These are phyloP conservation scores for Coemansia nantahalensis DNA, from an alignment of 192 early-diverging fungal genomes.

Conservation along the genomic window DNA sequence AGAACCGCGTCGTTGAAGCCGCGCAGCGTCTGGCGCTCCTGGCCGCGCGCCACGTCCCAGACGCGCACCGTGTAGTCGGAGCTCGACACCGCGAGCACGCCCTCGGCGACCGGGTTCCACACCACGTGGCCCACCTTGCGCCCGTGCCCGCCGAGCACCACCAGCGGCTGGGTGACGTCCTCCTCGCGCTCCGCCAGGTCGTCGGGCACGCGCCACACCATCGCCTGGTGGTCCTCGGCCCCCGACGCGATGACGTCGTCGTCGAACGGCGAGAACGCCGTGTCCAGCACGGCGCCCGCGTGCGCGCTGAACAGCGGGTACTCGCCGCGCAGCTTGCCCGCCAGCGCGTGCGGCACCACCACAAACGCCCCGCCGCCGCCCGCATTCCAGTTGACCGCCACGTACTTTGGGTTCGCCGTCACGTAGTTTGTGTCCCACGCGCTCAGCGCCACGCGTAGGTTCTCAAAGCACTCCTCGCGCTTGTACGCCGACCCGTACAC, in stretches of 20 bases:
- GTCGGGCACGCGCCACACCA: constrained; percentile 94
- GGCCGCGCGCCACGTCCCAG: constrained; percentile 91
- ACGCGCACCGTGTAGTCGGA: constrained; percentile 85
- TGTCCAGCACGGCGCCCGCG: constrained; percentile 92
- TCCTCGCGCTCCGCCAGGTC: constrained; percentile 66
- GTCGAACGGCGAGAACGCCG: constrained; percentile 97
- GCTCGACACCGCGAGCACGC: constrained; percentile 85
- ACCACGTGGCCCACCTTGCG: constrained; percentile 97
- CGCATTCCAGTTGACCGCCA: constrained; percentile 78
- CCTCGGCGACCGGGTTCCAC: constrained; percentile 96
- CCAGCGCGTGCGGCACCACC: constrained; percentile 69
- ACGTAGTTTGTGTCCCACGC: constrained; percentile 99
- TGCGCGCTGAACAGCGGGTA: constrained; percentile 93
- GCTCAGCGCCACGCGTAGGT: constrained; percentile 79
- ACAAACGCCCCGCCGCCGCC: constrained; percentile 94
- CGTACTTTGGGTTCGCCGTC: constrained; percentile 85
- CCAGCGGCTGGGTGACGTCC: constrained; percentile 72
- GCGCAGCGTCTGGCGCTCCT: constrained; percentile 70
- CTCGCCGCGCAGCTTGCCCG: constrained; percentile 85
- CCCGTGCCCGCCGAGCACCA: constrained; percentile 80
- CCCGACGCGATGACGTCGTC: constrained; percentile 91
- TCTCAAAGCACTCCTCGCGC: constrained; percentile 92
- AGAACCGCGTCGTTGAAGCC: constrained; percentile 92
- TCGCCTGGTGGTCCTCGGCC: constrained; percentile 83
- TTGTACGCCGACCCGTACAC: constrained; percentile 88